Evolutionary conservation across 352 stramenopile genomes (phyloP), one percentile per base, ranked within the genome.

Genomic region (Plasmopara halstedii): DNA sequence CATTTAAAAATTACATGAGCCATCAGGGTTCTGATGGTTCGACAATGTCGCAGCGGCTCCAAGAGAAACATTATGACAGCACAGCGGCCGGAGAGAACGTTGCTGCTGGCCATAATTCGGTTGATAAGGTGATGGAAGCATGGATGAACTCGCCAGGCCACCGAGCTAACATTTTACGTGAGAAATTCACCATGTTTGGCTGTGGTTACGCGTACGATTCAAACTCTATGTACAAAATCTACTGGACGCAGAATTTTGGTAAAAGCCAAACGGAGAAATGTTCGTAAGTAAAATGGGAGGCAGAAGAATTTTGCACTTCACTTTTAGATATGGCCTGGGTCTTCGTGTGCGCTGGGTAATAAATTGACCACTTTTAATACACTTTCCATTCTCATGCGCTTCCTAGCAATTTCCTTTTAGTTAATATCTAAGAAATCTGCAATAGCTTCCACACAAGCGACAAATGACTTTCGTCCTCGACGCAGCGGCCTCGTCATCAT

Each of bases 361-460:
- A 38, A 29, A 29, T 21, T 25, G 23, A 38, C 31, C 25, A 19
- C 14, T 14, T 36, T 22, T 3, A 22, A 29, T 26, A 37, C 5
- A 38, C 29, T 20, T 38, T 53, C 42, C 26, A 31, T 34, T 34
- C n/a, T 39, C 13, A 6, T 9, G 19, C n/a, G n/a, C n/a, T n/a
- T n/a, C n/a, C n/a, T 32, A 14, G 15, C 9, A 15, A 18, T 52
- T 23, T 33, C 22, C 11, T 21, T 59, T 29, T 6, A 6, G 7
- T 62, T 53, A 86, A 53, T 88, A 90, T 29, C 69, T 70, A 19
- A 83, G 72, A 36, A 83, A 86, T 35, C 70, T 83, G 49, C 79
- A 90, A 48, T 81, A 88, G 50, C 66, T 88, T n/a, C 74, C 80
- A 33, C 80, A 91, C 0, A 89, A 37, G 6, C 77, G 56, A 35